Percentiles rank a stretch among this genome's conserved stretches.
phyloP scores from a whole-genome alignment of 2,329 filamentous ascomycete species.

The Talaromyces pinophilus region DNA sequence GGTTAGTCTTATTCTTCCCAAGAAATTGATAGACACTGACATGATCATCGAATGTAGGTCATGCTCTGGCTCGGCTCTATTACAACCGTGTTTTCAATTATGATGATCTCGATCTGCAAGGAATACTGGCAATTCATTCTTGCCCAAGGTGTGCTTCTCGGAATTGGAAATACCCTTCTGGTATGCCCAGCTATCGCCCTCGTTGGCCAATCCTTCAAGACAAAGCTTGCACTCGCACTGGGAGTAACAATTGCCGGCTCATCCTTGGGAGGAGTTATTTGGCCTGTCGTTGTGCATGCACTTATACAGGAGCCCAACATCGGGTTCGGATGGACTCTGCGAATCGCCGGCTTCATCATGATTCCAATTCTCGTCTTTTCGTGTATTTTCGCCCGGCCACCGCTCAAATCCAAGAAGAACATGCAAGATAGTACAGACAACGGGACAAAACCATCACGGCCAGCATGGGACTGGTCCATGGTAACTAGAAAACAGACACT shows the following conservation, averaged over 20 bases:
- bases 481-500: constrained; percentile 31
- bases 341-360: constrained; percentile 46
- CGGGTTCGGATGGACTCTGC: constrained; percentile 42
- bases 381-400: constrained; percentile 28
- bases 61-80: constrained; percentile 34
- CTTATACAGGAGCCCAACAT: constrained; percentile 31
- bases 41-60: constrained; percentile 26
- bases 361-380: constrained; percentile 38
- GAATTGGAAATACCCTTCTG: constrained; percentile 34
- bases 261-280: constrained; percentile 40
- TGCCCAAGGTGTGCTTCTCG: constrained; percentile 39
- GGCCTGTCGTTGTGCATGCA: constrained; percentile 37
- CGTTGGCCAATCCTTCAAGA: constrained; percentile 35
- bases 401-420: neutral
- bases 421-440: constrained; percentile 14
- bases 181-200: constrained; percentile 35
- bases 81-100: constrained; percentile 34
- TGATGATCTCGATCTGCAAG: constrained; percentile 43
- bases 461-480: constrained; percentile 27
- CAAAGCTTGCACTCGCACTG: constrained; percentile 34
- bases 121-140: constrained; percentile 44
- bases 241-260: constrained; percentile 39
- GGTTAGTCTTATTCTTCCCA: constrained; percentile 24
- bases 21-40: neutral
- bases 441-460: constrained; percentile 5